phyloP scores from a whole-genome alignment of 148 eudicot genomes.

The Salicornia ramosissima region DNA sequence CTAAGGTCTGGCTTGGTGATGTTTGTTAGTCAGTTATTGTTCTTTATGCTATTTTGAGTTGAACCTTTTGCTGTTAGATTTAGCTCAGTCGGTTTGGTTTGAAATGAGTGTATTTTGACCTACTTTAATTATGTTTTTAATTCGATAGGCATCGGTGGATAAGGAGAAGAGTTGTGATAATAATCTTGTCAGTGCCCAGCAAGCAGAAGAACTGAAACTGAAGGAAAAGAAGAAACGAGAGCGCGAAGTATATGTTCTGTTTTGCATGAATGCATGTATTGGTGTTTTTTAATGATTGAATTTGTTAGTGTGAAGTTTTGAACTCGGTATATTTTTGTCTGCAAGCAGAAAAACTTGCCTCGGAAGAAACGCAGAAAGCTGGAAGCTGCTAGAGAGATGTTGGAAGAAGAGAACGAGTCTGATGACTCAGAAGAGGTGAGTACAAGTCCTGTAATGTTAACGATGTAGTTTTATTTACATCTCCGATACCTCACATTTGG shows the following conservation, averaged over 20 bases:
- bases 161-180: slow-evolving; percentile 38
- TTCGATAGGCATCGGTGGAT: slow-evolving; percentile 43
- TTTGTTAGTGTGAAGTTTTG: neutral
- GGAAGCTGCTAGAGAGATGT: slow-evolving; percentile 87
- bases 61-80: neutral
- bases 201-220: slow-evolving; percentile 86
- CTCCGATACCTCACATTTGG: neutral
- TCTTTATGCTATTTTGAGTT: neutral
- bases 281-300: neutral
- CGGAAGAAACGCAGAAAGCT: slow-evolving; percentile 87
- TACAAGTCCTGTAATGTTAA: neutral
- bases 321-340: slow-evolving; percentile 12
- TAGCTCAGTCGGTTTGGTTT: neutral
- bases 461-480: neutral
- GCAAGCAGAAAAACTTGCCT: slow-evolving; percentile 76
- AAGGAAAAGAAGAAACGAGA: slow-evolving; percentile 94
- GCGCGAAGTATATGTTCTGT: slow-evolving; percentile 57
- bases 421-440: slow-evolving; percentile 39
- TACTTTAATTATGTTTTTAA: neutral
- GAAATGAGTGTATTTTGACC: neutral
- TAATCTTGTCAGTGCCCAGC: slow-evolving; percentile 66
- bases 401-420: slow-evolving; percentile 63
- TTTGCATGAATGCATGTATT: slow-evolving; percentile 5
- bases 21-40: neutral
- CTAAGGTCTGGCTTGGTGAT: neutral